Percentiles rank a stretch among this genome's conserved stretches.
These are phyloP conservation scores for Francoa sonchifolia DNA, from an alignment of 441 rosid species.

Conservation along the genomic window DNA sequence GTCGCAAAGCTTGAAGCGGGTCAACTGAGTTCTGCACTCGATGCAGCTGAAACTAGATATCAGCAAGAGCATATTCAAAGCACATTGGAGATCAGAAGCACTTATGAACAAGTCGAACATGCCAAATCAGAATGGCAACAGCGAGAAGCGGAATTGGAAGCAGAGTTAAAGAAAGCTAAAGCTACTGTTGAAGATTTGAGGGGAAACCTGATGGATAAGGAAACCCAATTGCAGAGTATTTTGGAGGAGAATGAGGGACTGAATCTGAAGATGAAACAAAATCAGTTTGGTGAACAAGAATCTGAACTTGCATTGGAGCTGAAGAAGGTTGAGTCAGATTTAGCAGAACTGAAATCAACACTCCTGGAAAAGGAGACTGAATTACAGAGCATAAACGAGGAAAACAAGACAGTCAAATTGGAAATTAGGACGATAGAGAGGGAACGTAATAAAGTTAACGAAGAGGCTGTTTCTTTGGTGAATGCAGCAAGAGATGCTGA, in stretches of 20 bases:
- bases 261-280: conserved; percentile 29
- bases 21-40: conserved; percentile 36
- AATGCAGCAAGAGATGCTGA: conserved; percentile 37
- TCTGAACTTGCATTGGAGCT: conserved; percentile 22
- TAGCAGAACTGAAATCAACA: conserved; percentile 34
- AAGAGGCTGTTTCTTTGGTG: conserved; percentile 14
- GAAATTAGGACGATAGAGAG: conserved; percentile 31
- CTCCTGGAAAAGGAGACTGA: conserved; percentile 63
- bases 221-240: conserved; percentile 39
- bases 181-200: conserved; percentile 46
- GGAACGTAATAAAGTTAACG: conserved; percentile 13
- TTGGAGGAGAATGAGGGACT: conserved; percentile 49
- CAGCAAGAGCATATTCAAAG: conserved; percentile 31
- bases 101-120: conserved; percentile 32
- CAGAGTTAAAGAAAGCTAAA: conserved; percentile 39
- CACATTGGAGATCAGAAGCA: conserved; percentile 24
- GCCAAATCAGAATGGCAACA: conserved; percentile 27
- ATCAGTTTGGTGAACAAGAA: conserved; percentile 16
- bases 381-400: conserved; percentile 45
- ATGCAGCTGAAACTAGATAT: conserved; percentile 35
- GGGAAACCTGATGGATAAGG: conserved; percentile 55
- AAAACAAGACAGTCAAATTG: conserved; percentile 37
- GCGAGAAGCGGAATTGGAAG: conserved; percentile 57
- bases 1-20: conserved; percentile 28
- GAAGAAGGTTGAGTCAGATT: conserved; percentile 27